These are phyloP conservation scores for Adansonia madagascariensis DNA, from an alignment of 441 rosid genomes.

Conservation along the genomic window DNA sequence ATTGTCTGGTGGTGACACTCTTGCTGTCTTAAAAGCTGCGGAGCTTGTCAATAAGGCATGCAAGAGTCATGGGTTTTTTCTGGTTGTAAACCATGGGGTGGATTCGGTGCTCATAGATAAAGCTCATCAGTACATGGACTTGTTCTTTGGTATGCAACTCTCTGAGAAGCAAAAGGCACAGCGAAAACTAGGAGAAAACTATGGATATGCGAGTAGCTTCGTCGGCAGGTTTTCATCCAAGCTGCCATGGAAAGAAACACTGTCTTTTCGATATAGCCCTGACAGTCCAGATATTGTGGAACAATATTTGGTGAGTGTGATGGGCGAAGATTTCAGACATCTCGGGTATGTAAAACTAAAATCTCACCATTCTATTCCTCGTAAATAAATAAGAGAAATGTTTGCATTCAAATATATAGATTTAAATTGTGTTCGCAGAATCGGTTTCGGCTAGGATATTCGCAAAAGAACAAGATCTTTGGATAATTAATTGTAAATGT, in stretches of 20 bases:
- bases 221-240: constrained; percentile 56
- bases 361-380: neutral
- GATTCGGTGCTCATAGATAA: constrained; percentile 38
- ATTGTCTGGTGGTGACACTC: constrained; percentile 49
- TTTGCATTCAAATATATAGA: neutral
- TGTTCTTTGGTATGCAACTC: constrained; percentile 45
- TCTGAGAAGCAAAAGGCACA: constrained; percentile 52
- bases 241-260: constrained; percentile 69
- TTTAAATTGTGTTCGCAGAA: too few relatives aligned
- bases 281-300: constrained; percentile 32
- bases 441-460: neutral
- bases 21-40: constrained; percentile 34
- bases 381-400: neutral
- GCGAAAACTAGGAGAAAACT: constrained; percentile 47
- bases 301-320: constrained; percentile 41
- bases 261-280: constrained; percentile 48
- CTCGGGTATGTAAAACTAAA: constrained; percentile 43
- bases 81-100: constrained; percentile 55
- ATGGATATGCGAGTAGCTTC: constrained; percentile 65
- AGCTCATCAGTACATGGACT: constrained; percentile 43
- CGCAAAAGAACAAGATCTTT: neutral
- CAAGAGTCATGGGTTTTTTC: constrained; percentile 54
- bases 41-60: constrained; percentile 50
- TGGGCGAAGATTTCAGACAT: constrained; percentile 52
- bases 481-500: neutral